These are phyloP conservation scores for Chrysoporthe austroafricana DNA, from an alignment of 2,329 filamentous ascomycete genomes.

Conservation along the genomic window DNA sequence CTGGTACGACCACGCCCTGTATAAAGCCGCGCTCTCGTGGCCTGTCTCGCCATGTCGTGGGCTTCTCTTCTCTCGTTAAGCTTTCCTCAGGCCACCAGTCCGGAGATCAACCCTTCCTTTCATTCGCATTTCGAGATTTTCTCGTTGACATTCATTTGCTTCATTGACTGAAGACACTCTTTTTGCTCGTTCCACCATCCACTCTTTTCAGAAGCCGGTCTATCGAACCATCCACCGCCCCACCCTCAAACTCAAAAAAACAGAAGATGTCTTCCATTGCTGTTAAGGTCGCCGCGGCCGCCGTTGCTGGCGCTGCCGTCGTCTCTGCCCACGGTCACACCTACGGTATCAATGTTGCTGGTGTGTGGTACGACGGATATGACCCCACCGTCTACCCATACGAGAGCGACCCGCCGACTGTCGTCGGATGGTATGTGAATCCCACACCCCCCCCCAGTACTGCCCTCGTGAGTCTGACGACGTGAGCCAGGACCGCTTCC, in stretches of 20 bases:
- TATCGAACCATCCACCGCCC: background rate
- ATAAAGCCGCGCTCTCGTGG: slow-evolving; percentile 19
- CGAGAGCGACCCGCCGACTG: slow-evolving; percentile 32
- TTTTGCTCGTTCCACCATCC: background rate
- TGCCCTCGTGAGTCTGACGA: background rate
- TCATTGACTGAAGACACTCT: slow-evolving; percentile 29
- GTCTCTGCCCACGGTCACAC: slow-evolving; percentile 39
- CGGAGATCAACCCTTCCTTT: slow-evolving; percentile 9
- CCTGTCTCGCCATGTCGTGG: background rate
- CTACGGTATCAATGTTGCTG: slow-evolving; percentile 36
- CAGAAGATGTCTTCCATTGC: slow-evolving; percentile 20
- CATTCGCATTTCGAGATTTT: slow-evolving; percentile 11
- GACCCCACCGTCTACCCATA: slow-evolving; percentile 34
- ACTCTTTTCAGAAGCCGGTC: slow-evolving; percentile 22
- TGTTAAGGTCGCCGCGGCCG: slow-evolving; percentile 12
- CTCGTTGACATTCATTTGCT: slow-evolving; percentile 27
- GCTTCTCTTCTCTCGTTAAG: background rate
- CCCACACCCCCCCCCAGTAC: background rate
- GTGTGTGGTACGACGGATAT: slow-evolving; percentile 35
- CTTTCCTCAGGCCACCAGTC: slow-evolving; percentile 2
- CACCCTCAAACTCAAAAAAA: background rate
- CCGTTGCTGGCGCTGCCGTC: slow-evolving; percentile 31
- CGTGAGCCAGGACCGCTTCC: slow-evolving; percentile 19
- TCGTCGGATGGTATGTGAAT: slow-evolving; percentile 23
- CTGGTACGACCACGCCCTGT: background rate